Evolutionary conservation across 352 stramenopile genomes (phyloP), one percentile per base, ranked within the genome.

Genomic region (Nothophytophthora sp.): DNA sequence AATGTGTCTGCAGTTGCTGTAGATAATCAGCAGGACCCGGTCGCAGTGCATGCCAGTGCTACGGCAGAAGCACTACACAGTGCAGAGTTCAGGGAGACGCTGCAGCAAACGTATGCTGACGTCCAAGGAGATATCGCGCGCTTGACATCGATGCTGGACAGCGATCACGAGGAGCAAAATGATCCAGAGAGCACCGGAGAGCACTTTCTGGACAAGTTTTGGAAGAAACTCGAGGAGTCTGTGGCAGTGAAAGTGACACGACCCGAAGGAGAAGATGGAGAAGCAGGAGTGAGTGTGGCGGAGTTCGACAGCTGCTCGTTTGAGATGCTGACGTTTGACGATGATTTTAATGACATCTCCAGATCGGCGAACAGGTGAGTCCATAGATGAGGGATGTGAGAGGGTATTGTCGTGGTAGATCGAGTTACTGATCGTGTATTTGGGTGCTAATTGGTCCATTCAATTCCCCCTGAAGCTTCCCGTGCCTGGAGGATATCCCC

Each of bases 291-390:
- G 30, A 22, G 6, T 7, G 24, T 50, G 1, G 42, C 55, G 2
- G 40, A 32, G 12, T 35, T 55, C 4, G 50, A 63, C 12, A 70
- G 45, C 25, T 61, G 39, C 32, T 72, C 63, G 5, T 75, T 69
- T 23, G 69, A 80, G 27, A 61, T 59, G 12, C 48, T 84, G 15
- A 73, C 49, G 4, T 81, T 84, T 32, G 67, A 79, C 15, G 70
- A 79, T 13, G 61, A 75, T 23, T 50, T 67, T 6, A 55, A 68
- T 24, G 73, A 76, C n/a, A 52, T 70, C 30, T 76, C 55, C 5
- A 58, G 53, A 27, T 77, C 67, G 11, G 58, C 55, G 5, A 55
- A 64, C 48, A 84, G 70, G 73, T 84, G 36, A 6, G 50, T n/a
- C n/a, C n/a, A n/a, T n/a, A n/a, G n/a, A n/a, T n/a, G n/a, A n/a